A percentile compares a stretch with the other conserved stretches of the same genome.
Conservation (phyloP, 2,329 filamentous ascomycete species). For the Niveomyces coronatus region DNA sequence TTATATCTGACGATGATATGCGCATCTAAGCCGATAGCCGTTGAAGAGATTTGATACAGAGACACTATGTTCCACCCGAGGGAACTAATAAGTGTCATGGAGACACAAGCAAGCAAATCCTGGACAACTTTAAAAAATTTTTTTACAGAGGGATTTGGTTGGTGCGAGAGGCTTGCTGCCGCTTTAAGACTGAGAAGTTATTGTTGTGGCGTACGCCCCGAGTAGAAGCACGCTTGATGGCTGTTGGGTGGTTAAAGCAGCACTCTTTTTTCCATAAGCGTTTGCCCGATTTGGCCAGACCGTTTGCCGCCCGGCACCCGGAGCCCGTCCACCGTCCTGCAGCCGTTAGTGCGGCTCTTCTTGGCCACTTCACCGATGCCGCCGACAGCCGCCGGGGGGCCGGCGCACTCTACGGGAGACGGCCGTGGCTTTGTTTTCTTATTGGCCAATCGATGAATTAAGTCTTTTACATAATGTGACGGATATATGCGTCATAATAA, state of each 20-base stretch:
- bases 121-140: no score
- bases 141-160: no score
- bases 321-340: constrained; percentile 9
- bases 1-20: neutral
- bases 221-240: no score
- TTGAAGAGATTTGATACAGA: no score
- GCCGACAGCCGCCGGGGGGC: constrained; percentile 16
- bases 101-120: no score
- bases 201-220: no score
- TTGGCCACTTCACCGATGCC: constrained; percentile 14
- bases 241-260: neutral
- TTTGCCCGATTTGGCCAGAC: constrained; percentile 7
- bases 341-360: neutral
- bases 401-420: neutral
- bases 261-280: neutral
- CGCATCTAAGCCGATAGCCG: neutral
- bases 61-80: no score
- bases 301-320: constrained; percentile 13
- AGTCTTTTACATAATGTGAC: no score
- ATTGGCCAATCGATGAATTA: neutral
- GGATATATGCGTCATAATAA: no score
- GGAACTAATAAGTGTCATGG: no score
- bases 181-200: no score
- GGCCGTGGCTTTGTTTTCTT: neutral
- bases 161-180: neutral